Percentiles rank a stretch among this genome's conserved stretches.
These are phyloP conservation scores for Cladosporium oxysporum DNA, from an alignment of 2,329 filamentous ascomycete genomes.

Conservation along the genomic window DNA sequence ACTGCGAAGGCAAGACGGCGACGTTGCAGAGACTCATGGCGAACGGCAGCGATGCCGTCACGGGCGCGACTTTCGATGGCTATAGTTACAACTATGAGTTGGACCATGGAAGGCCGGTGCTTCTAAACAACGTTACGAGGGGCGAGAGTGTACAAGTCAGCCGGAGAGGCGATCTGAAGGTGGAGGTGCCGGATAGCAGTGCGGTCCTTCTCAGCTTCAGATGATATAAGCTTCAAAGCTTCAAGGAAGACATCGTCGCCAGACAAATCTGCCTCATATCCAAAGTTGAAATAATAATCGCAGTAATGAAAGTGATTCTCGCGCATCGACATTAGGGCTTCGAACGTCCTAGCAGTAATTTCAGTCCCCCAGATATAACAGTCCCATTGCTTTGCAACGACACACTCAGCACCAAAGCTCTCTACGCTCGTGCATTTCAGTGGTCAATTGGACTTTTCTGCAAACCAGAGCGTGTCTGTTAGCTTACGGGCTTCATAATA, in stretches of 20 bases:
- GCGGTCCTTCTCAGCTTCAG: slow-evolving; percentile 25
- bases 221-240: not conserved
- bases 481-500: too few relatives aligned
- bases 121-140: slow-evolving; percentile 57
- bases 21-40: slow-evolving; percentile 55
- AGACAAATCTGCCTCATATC: not conserved
- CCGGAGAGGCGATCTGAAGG: slow-evolving; percentile 37
- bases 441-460: too few relatives aligned
- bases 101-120: slow-evolving; percentile 54
- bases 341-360: too few relatives aligned
- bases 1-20: slow-evolving; percentile 31
- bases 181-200: slow-evolving; percentile 34
- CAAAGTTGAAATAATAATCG: not conserved
- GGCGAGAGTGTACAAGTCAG: slow-evolving; percentile 46
- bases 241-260: not conserved
- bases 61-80: slow-evolving; percentile 63
- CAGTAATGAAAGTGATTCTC: not conserved
- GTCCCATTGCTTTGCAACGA: too few relatives aligned
- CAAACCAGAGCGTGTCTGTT: too few relatives aligned
- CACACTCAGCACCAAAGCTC: too few relatives aligned
- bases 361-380: too few relatives aligned
- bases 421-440: too few relatives aligned
- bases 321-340: too few relatives aligned
- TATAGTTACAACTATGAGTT: slow-evolving; percentile 64
- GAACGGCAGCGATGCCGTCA: slow-evolving; percentile 65